These are phyloP conservation scores for Ilyonectria robusta DNA, from an alignment of 2,329 filamentous ascomycete species.

Conservation along the genomic window DNA sequence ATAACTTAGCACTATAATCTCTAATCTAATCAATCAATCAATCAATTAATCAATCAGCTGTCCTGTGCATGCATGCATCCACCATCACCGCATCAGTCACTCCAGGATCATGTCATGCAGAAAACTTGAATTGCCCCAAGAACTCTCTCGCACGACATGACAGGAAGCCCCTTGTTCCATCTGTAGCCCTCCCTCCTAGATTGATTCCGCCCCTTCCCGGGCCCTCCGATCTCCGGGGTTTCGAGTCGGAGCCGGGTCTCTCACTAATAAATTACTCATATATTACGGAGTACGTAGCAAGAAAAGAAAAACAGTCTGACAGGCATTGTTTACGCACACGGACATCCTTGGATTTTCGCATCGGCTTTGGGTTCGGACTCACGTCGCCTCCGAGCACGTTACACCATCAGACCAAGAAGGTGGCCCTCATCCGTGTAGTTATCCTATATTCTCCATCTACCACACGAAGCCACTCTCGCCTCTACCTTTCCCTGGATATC, in stretches of 20 bases:
- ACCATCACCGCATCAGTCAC: background rate
- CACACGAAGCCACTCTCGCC: background rate
- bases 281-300: background rate
- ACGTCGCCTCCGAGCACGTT: background rate
- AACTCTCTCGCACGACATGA: background rate
- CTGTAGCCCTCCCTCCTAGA: background rate
- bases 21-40: slow-evolving; percentile 13
- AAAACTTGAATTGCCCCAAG: background rate
- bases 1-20: background rate
- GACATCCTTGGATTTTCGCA: slow-evolving; percentile 10
- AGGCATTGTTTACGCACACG: slow-evolving; percentile 3
- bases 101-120: background rate
- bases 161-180: background rate
- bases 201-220: background rate
- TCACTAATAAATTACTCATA: slow-evolving; percentile 3
- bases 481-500: slow-evolving; percentile 2
- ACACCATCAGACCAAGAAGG: background rate
- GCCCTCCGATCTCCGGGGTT: slow-evolving; percentile 18
- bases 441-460: background rate
- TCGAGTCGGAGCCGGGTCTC: slow-evolving; percentile 23
- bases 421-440: background rate
- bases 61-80: background rate
- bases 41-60: background rate
- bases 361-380: background rate
- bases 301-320: background rate